A percentile compares a stretch with the other conserved stretches of the same genome.
Conservation (phyloP, 345 rosid genomes). For the Salix caprea region DNA sequence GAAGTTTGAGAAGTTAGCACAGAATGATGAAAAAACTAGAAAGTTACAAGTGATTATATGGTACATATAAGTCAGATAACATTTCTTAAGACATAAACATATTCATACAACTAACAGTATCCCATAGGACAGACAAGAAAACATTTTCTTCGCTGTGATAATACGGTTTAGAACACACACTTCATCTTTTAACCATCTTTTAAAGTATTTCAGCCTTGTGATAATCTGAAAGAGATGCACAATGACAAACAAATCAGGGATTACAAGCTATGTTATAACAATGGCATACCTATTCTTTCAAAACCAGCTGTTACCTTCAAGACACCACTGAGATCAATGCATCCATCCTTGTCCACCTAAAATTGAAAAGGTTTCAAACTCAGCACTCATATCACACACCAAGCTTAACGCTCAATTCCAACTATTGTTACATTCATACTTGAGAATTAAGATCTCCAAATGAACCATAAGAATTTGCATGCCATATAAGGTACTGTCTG, state of each 20-base stretch:
- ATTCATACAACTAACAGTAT: not conserved
- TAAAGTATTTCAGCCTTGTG: not conserved
- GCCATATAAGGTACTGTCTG: too few species aligned
- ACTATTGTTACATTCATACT: not conserved
- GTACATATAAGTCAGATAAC: not conserved
- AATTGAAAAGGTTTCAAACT: not conserved
- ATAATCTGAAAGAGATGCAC: not conserved
- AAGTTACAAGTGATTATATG: not conserved
- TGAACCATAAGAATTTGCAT: too few species aligned
- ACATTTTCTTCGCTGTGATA: not conserved
- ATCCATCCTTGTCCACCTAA: constrained; percentile 55
- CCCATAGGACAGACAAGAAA: not conserved
- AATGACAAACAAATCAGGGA: not conserved
- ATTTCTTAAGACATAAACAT: not conserved
- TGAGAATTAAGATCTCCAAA: not conserved
- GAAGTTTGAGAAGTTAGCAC: not conserved
- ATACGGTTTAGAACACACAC: not conserved
- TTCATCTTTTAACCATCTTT: not conserved
- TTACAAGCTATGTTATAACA: not conserved
- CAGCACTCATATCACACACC: not conserved
- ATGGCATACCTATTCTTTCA: constrained; percentile 46
- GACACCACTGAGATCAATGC: constrained; percentile 52
- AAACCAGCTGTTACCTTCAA: constrained; percentile 57
- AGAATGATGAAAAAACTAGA: not conserved
- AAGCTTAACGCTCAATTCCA: not conserved